Base-by-base conservation (phyloP, 345 rosid genomes). In the Theobroma cacao region DNA sequence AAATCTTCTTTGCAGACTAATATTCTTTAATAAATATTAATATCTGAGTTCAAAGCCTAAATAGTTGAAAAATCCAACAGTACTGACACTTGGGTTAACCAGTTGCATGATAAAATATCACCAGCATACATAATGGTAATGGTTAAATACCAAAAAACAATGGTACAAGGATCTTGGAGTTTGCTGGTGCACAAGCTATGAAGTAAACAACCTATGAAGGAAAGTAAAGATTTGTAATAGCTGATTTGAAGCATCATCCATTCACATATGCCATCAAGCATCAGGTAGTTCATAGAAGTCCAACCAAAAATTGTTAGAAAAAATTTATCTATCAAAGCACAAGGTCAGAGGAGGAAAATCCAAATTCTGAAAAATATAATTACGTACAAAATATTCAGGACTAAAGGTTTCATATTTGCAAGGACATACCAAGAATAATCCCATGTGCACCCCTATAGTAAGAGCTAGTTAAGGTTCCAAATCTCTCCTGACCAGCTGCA, bases 401-500 rank as follows among this genome's bases (percentile, higher is more conserved):
- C n/a, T 26, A 76, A 31, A 60, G 17, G 26, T 31, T 75, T 62
- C 60, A 31, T 28, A 62, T 10, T 20, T 30, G 33, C 58, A 14
- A 75, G 60, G 43, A n/a, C 87, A 78, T 89, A 96, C 99, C 97
- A 8, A 96, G 98, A 52, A 96, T 86, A 77, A 96, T 91, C 47
- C 99, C 99, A 40, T 96, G 98, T 24, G 98, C 90, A 28, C 98
- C 99, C 81, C 99, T 90, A 62, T 91, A 96, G 82, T 96, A 96
- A 63, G 99, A 96, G 83, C 90, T 92, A 2, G 87, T 89, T 80
- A 96, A 59, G 71, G 89, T 85, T 70, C 99, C 96, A 78, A 96
- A 96, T 74, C 97, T 90, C 81, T 96, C 99, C 83, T 94, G 99
- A 64, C 99, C 99, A 82, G 98, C 99, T 96, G 85, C 85, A 89